Percentiles rank a stretch among this genome's conserved stretches.
Evolutionary conservation across 2,329 filamentous ascomycete species (phyloP).

Genomic region (Karstenula rhodostoma): DNA sequence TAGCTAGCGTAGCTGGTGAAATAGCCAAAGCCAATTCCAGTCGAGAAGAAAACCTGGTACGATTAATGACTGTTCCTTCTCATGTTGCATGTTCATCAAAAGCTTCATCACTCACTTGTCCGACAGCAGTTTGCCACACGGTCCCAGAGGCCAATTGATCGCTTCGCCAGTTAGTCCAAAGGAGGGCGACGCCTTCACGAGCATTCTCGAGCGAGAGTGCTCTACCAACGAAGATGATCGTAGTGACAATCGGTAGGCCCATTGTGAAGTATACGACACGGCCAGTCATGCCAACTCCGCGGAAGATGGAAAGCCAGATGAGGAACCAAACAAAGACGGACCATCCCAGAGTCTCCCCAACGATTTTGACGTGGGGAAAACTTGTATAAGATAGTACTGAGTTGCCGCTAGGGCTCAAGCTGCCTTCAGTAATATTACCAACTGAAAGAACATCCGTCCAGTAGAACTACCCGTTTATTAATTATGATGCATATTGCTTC

Average conservation of each 20-base stretch:
- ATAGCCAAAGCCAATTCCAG: slow-evolving; percentile 64
- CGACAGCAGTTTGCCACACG: slow-evolving; percentile 68
- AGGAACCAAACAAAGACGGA: slow-evolving; percentile 30
- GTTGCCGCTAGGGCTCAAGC: slow-evolving; percentile 44
- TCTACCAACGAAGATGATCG: slow-evolving; percentile 24
- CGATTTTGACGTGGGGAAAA: slow-evolving; percentile 58
- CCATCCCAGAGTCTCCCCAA: slow-evolving; percentile 55
- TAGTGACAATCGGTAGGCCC: slow-evolving; percentile 27
- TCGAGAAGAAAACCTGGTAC: slow-evolving; percentile 63
- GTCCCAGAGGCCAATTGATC: slow-evolving; percentile 59
- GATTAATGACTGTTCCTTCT: neutral
- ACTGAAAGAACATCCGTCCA: slow-evolving; percentile 59
- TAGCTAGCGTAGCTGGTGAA: slow-evolving; percentile 68
- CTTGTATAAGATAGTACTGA: slow-evolving; percentile 55
- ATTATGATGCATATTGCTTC: slow-evolving; percentile 43
- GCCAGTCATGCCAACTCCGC: slow-evolving; percentile 27
- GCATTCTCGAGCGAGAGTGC: slow-evolving; percentile 55
- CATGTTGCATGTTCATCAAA: no score
- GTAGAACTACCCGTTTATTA: slow-evolving; percentile 62
- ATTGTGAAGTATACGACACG: slow-evolving; percentile 33
- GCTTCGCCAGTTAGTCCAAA: slow-evolving; percentile 60
- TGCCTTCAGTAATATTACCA: slow-evolving; percentile 51
- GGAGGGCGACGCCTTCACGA: slow-evolving; percentile 59
- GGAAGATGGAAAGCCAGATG: slow-evolving; percentile 25
- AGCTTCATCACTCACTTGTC: slow-evolving; percentile 49